Evolutionary conservation across 1,284 basidiomycete genomes (phyloP), one percentile per base, ranked within the genome.

Genomic region (Pseudozyma flocculosa): DNA sequence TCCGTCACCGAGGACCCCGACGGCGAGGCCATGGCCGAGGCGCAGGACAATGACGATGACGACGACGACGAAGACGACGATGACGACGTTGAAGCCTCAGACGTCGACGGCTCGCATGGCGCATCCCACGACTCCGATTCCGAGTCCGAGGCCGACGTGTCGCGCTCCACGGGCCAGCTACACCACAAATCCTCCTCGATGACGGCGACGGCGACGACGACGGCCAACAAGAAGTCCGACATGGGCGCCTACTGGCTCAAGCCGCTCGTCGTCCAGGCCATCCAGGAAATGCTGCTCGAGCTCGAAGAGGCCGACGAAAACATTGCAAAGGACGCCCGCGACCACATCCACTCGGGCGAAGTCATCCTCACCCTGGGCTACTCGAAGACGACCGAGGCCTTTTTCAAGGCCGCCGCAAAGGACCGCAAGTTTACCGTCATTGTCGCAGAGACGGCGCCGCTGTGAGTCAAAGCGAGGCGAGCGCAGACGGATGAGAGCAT

Each of bases 341-440:
- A 96, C 78, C 94, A 98, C 78, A 90, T 98, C 59, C 93, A 97
- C 79, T 91, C 91, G 11, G 92, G 95, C 65, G 94, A 98, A 79
- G 93, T 96, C 67, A 92, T 98, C 64, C 80, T 98, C 60, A 98
- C 94, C 0, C 84, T 98, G 38, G 93, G 93, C n/a, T 86, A 90
- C 79, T 94, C 92, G 38, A 86, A 84, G 71, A 97, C 94, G 0
- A 92, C 97, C n/a, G 90, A 92, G 77, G 83, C 87, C 2, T 98
- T 97, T 81, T 82, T 98, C 46, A 92, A 90, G 78, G 83, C 89
- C 13, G 94, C 92, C 1, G 89, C 88, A 19, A 88, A 90, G 68
- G 86, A 91, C 75, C 84, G 91, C 68, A 93, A 93, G 77, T 97
- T 92, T 76, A 95, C 93, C 23, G 92, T 94, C 48, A 92, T 98